phyloP scores from a whole-genome alignment of 139 green algal species.

The Helicosporidium sp. region DNA sequence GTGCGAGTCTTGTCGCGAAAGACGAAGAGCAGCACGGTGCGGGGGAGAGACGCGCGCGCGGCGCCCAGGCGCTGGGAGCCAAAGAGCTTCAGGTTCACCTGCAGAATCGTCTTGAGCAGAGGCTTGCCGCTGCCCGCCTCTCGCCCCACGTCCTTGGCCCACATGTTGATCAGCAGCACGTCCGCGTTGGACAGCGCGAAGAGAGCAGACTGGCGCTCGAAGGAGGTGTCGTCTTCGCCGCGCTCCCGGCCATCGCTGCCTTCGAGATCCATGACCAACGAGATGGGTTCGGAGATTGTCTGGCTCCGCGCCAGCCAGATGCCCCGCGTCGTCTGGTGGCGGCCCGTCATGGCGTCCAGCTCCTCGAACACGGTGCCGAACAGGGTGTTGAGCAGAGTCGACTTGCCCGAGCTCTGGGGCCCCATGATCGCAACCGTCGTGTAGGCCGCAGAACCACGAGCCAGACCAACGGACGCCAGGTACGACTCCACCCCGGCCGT shows the following conservation, averaged over 20 bases:
- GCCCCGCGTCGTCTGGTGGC: slow-evolving; percentile 71
- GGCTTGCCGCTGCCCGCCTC: slow-evolving; percentile 87
- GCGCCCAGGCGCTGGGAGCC: slow-evolving; percentile 36
- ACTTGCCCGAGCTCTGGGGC: slow-evolving; percentile 82
- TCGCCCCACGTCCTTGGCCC: slow-evolving; percentile 91
- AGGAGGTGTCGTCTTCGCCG: slow-evolving; percentile 88
- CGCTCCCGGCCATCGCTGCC: slow-evolving; percentile 37
- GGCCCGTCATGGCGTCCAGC: slow-evolving; percentile 79
- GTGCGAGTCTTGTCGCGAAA: slow-evolving; percentile 83
- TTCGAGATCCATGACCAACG: slow-evolving; percentile 89
- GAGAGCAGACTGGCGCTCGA: slow-evolving; percentile 86
- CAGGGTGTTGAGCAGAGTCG: slow-evolving; percentile 76
- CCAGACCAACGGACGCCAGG: slow-evolving; percentile 14
- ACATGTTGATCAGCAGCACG: slow-evolving; percentile 94
- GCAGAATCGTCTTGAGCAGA: slow-evolving; percentile 91
- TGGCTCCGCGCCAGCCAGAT: slow-evolving; percentile 61
- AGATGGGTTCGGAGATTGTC: slow-evolving; percentile 39
- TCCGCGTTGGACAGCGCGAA: slow-evolving; percentile 88
- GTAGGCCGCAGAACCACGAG: slow-evolving; percentile 41
- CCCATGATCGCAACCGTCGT: slow-evolving; percentile 90
- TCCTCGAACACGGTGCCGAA: slow-evolving; percentile 82
- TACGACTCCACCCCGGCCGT: slow-evolving; percentile 20
- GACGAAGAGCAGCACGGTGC: slow-evolving; percentile 84
- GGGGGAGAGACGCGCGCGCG: no score
- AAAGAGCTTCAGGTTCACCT: slow-evolving; percentile 98